Conservation (phyloP, 371 early-diverging fungal genomes). For the Zopfochytrium polystomum region DNA sequence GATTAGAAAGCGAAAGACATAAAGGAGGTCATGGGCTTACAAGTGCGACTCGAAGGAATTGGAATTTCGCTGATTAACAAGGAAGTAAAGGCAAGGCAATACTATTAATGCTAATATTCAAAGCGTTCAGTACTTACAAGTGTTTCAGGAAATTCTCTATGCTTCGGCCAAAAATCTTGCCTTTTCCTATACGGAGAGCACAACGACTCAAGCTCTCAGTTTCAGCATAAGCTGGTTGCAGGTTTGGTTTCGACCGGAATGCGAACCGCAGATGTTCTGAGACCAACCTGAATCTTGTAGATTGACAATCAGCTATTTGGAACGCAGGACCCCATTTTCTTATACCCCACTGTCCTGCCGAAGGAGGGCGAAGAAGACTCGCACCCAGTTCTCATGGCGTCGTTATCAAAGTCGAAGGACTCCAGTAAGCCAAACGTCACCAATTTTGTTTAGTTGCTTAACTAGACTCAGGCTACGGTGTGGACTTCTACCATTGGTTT, state of each 20-base stretch:
- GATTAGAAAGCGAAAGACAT: conserved; percentile 39
- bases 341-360: conserved; percentile 85
- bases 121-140: not conserved
- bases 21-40: conserved; percentile 60
- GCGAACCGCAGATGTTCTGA: not conserved
- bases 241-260: conserved; percentile 22
- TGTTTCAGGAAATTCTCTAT: conserved; percentile 76
- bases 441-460: not conserved
- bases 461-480: conserved; percentile 65
- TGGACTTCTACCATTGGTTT: conserved; percentile 88
- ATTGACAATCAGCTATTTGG: conserved; percentile 92
- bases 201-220: conserved; percentile 67
- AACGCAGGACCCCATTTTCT: conserved; percentile 76
- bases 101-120: not conserved
- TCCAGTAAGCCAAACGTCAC: conserved; percentile 38
- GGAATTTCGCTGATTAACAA: conserved; percentile 84
- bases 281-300: conserved; percentile 30
- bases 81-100: conserved; percentile 36
- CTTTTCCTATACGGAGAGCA: conserved; percentile 71
- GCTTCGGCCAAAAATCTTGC: conserved; percentile 70
- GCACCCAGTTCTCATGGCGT: conserved; percentile 53
- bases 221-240: conserved; percentile 86
- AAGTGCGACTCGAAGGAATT: conserved; percentile 77
- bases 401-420: conserved; percentile 74
- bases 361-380: conserved; percentile 61